Conservation (phyloP, 169 alveolate genomes). For the Plasmodium gaboni region DNA sequence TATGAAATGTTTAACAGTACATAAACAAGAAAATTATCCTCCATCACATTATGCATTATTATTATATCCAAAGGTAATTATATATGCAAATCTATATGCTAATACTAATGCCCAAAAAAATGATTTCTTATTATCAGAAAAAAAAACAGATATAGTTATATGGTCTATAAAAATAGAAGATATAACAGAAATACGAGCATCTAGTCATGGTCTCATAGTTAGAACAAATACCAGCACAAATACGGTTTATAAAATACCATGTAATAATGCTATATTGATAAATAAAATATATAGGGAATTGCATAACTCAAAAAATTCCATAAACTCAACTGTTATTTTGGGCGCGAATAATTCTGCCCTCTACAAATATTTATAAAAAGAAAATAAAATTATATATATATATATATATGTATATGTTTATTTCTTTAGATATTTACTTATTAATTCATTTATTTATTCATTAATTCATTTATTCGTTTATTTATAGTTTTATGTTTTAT, state of each 20-base stretch:
- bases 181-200: constrained; percentile 68
- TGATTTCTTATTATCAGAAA: constrained; percentile 14
- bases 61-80: constrained; percentile 67
- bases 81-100: constrained; percentile 74
- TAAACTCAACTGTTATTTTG: constrained; percentile 53
- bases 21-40: constrained; percentile 73
- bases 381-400: neutral
- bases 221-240: constrained; percentile 10
- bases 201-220: constrained; percentile 71
- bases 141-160: constrained; percentile 66
- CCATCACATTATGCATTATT: constrained; percentile 62
- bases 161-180: constrained; percentile 75
- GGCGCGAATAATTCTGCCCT: constrained; percentile 15
- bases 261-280: constrained; percentile 58
- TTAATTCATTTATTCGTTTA: too few species aligned
- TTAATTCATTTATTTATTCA: too few species aligned
- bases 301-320: constrained; percentile 63
- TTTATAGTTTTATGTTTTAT: too few species aligned
- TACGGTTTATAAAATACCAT: constrained; percentile 60
- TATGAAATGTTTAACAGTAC: constrained; percentile 79
- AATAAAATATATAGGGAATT: constrained; percentile 62
- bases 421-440: neutral
- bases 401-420: neutral
- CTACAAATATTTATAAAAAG: neutral
- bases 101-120: constrained; percentile 11